These are phyloP conservation scores for Camellia japonica DNA, from an alignment of 148 eudicot genomes.

Conservation along the genomic window DNA sequence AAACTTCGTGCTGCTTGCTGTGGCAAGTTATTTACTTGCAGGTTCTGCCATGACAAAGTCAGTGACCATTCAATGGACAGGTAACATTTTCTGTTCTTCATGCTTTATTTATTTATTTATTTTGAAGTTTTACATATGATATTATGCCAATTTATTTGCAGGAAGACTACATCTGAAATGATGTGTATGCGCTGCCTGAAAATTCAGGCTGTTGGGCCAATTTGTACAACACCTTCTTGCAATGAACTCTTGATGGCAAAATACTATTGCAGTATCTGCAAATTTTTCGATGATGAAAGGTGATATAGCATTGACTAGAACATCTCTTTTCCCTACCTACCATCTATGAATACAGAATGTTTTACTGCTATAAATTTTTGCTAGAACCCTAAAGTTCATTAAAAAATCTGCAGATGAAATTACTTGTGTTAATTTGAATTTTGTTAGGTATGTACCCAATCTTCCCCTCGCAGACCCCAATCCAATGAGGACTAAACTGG, in stretches of 20 bases:
- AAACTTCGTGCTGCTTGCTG: conserved; percentile 96
- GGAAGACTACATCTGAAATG: conserved; percentile 95
- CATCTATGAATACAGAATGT: neutral
- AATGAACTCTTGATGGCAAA: conserved; percentile 74
- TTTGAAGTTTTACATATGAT: conserved; percentile 6
- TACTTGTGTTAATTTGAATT: no score
- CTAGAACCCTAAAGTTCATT: neutral
- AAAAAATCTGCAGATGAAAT: neutral
- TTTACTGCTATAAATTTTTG: neutral
- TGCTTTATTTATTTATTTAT: neutral
- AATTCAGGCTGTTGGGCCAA: conserved; percentile 84
- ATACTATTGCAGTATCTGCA: conserved; percentile 85
- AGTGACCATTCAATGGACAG: conserved; percentile 98
- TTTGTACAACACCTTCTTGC: conserved; percentile 80
- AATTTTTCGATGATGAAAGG: conserved; percentile 96
- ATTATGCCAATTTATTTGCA: conserved; percentile 28
- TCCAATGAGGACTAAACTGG: no score
- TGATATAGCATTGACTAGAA: conserved; percentile 15
- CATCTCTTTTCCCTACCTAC: neutral
- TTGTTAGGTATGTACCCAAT: no score
- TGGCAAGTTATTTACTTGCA: conserved; percentile 77
- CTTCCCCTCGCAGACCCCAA: no score
- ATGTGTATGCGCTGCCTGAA: conserved; percentile 89
- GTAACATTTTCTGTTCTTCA: conserved; percentile 30
- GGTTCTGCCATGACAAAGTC: conserved; percentile 96